Percentiles rank a stretch among this genome's conserved stretches.
Conservation (phyloP, 257 asterid genomes). For the Ligustrum vulgare region DNA sequence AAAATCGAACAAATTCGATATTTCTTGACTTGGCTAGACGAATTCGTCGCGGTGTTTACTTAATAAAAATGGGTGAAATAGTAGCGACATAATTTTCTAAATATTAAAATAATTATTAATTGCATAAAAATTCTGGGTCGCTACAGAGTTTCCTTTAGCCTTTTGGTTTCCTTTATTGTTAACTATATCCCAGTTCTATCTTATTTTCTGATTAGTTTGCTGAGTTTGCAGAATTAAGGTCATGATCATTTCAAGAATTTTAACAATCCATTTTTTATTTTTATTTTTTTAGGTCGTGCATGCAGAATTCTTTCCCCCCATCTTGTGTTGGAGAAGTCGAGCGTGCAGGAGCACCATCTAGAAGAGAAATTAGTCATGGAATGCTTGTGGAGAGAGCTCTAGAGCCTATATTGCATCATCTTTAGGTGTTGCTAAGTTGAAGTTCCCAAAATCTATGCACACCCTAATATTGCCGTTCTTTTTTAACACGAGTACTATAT, state of each 20-base stretch:
- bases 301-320: constrained; percentile 90
- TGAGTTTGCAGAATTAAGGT: constrained; percentile 6
- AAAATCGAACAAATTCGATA: too few relatives aligned
- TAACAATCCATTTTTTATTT: neutral
- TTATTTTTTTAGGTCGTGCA: constrained; percentile 24
- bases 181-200: neutral
- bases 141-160: too few relatives aligned
- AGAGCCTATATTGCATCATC: constrained; percentile 80
- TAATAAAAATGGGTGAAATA: too few relatives aligned
- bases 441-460: too few relatives aligned
- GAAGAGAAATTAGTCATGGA: constrained; percentile 99
- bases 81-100: too few relatives aligned
- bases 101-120: too few relatives aligned
- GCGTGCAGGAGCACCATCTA: constrained; percentile 96
- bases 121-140: too few relatives aligned
- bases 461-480: too few relatives aligned
- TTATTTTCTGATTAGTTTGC: constrained; percentile 2
- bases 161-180: neutral
- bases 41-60: too few relatives aligned
- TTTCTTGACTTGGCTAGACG: too few relatives aligned
- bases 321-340: constrained; percentile 98
- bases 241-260: neutral
- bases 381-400: constrained; percentile 95
- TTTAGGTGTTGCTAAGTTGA: too few relatives aligned
- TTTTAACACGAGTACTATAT: too few relatives aligned